Evolutionary conservation across 305 asterid species (phyloP), one percentile per base, ranked within the genome.

Genomic region (Fraxinus paxiana): DNA sequence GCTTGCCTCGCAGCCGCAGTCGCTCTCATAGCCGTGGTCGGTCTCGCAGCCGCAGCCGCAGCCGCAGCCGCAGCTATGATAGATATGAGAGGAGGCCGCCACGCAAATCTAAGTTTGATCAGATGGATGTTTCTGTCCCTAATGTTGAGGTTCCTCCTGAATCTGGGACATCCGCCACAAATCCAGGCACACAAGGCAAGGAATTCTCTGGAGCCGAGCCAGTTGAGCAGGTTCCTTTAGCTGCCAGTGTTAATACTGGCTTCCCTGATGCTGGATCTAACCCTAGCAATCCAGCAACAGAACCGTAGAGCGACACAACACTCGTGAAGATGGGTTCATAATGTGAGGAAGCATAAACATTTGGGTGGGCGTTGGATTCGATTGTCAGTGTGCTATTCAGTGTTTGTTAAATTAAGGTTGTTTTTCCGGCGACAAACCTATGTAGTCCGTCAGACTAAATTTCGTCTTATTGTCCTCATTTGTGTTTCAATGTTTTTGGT

Each of bases 61-160:
- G 89, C 31, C 84, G 83, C 1, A 89, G 89, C 31, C 84, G 76
- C 12, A 93, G 96, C 82, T 41, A 59, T 34, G 94, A 90, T 41
- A 88, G 97, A 73, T 87, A 87, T 5, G 90, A 87, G 87, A 90
- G 94, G 87, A 86, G 90, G 85, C 94, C 93, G 0, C 83, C 78
- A 3, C 96, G 98, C 35, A 80, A 82, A 81, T 73, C 92, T 0
- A 93, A 91, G 82, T 94, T 94, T 26, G 98, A 94, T 85, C 92
- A 89, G 85, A 90, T 92, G 92, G 93, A 87, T 4, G 87, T 84
- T 43, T 81, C 87, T 0, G 85, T 81, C 73, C 89, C 93, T 22
- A 88, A 80, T 71, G 84, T 74, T 20, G 86, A 75, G 37, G 82
- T 73, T 76, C 79, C 86, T 71, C n/a, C 87, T 15, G 82, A 73